Conservation (phyloP, 805 yeast genomes). For the Spathaspora boniae region DNA sequence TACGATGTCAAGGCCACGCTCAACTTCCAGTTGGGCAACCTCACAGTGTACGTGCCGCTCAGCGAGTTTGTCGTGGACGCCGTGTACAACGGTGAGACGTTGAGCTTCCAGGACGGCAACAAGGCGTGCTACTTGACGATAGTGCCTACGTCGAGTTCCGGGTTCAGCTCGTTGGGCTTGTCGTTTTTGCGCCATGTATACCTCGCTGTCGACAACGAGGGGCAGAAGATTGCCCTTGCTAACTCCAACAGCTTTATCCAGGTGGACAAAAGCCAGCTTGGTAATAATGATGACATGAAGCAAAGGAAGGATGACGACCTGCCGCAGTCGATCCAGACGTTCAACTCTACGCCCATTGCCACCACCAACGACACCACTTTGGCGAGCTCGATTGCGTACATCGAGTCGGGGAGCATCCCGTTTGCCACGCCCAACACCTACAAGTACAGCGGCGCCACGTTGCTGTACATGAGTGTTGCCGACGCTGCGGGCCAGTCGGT, state of each 20-base stretch:
- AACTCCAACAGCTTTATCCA: constrained; percentile 32
- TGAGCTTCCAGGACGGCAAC: constrained; percentile 51
- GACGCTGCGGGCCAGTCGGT: constrained; percentile 1
- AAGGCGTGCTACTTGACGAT: constrained; percentile 56
- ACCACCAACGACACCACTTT: neutral
- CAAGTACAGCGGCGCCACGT: constrained; percentile 6
- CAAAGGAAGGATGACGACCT: neutral
- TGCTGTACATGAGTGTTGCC: constrained; percentile 9
- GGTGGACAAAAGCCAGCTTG: constrained; percentile 2
- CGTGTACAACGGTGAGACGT: constrained; percentile 25
- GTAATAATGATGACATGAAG: neutral
- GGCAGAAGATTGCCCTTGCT: constrained; percentile 53
- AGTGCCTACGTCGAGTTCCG: constrained; percentile 44
- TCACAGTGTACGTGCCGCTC: constrained; percentile 49
- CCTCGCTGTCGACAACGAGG: constrained; percentile 63
- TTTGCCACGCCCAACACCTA: constrained; percentile 35
- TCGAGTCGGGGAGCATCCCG: constrained; percentile 47
- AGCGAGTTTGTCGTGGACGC: constrained; percentile 43
- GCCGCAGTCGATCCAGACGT: constrained; percentile 2
- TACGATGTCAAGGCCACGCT: constrained; percentile 47
- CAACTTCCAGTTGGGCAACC: constrained; percentile 50
- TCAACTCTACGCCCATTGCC: neutral
- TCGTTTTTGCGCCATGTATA: constrained; percentile 52
- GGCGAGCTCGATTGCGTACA: constrained; percentile 18
- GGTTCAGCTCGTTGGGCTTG: constrained; percentile 56